Evolutionary conservation across 1,284 basidiomycete genomes (phyloP), one percentile per base, ranked within the genome.

Genomic region (Leccinum griseonigrum): DNA sequence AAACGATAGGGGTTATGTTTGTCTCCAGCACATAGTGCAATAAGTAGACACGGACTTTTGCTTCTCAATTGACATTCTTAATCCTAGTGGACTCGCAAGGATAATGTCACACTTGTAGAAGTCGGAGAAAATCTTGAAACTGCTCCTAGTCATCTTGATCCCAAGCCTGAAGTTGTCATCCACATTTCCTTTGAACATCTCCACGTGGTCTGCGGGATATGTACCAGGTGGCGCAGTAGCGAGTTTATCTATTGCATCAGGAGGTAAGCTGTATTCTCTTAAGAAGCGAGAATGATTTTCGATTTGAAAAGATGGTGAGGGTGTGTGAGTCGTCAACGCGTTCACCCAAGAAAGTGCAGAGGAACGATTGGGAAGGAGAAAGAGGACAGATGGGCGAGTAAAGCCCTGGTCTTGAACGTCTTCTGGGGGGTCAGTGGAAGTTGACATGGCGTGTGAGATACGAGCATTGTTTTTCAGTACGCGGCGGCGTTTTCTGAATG

Each of bases 351-450:
- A 82, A 6, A 93, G 79, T 0, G 94, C 97, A 46, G 88, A 88
- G 43, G 94, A 94, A 57, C 97, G 94, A 79, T 98, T 94, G 0
- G 97, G 97, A 3, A 95, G 83, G 56, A 99, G 86, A 61, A 99
- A 79, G 57, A 99, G 90, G 11, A 97, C 83, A 48, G 97, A 97
- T 22, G 97, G 97, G 8, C 97, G 90, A 1, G 96, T 98, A 77
- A 98, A 99, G 26, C 97, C 96, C 82, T 98, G 97, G 74, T 99
- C 97, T 75, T 94, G 91, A 7, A 94, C 85, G 64, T 94, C 91
- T 71, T 88, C 85, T 7, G 85, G 84, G 6, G 82, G 79, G 48
- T 85, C 77, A 3, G 78, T 81, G 72, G 40, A 80, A 76, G 62
- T 80, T 78, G 14, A 81, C 71, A 76, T 91, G 85, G 86, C 85